Evolutionary conservation across 148 eudicot genomes (phyloP).

Genomic region (Vaccinium myrtillus): DNA sequence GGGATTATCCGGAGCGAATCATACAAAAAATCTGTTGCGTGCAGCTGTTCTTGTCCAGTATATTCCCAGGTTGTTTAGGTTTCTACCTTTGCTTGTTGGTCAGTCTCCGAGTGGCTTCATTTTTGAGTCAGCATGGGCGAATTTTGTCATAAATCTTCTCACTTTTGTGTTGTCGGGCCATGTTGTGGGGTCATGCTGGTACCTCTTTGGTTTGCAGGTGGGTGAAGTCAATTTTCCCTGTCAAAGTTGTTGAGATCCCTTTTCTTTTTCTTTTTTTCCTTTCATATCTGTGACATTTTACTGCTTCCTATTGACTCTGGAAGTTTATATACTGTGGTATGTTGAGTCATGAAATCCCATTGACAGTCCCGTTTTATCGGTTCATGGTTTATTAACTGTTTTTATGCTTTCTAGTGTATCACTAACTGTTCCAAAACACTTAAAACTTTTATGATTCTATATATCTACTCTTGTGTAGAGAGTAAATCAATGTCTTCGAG

Average conservation of each 20-base stretch:
- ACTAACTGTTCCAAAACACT: too few relatives aligned
- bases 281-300: too few relatives aligned
- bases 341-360: too few relatives aligned
- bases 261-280: too few relatives aligned
- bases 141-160: conserved; percentile 77
- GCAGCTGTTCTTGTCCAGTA: conserved; percentile 71
- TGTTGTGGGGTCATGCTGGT: conserved; percentile 83
- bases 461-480: conserved; percentile 37
- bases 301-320: too few relatives aligned
- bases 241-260: neutral
- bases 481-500: conserved; percentile 77
- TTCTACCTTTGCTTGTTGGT: conserved; percentile 62
- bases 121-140: conserved; percentile 81
- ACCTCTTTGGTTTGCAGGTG: conserved; percentile 84
- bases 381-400: neutral
- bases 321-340: too few relatives aligned
- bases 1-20: conserved; percentile 55
- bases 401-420: neutral
- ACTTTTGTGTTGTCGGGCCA: conserved; percentile 72
- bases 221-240: conserved; percentile 14
- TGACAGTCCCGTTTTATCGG: too few relatives aligned
- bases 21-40: conserved; percentile 66
- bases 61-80: conserved; percentile 62
- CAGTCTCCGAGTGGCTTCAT: conserved; percentile 62
- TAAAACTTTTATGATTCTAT: neutral